Evolutionary conservation across 1,284 basidiomycete genomes (phyloP).

Genomic region (Leccinum proliferum): DNA sequence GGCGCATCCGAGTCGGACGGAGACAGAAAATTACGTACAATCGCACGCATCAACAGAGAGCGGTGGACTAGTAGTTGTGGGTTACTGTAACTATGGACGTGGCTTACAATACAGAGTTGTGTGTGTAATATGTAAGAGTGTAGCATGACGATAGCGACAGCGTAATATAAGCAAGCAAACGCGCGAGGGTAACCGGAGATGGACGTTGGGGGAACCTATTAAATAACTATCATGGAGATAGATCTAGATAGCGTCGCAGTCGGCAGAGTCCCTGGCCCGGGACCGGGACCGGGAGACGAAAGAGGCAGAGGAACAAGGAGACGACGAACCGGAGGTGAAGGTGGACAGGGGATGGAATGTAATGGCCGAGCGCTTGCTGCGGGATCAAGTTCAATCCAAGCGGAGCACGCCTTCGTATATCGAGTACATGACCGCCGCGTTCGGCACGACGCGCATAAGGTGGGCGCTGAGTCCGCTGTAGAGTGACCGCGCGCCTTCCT

Average conservation of each 20-base stretch:
- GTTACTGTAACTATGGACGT: slow-evolving; percentile 16
- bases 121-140: neutral
- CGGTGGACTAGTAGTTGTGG: slow-evolving; percentile 20
- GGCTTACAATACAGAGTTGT: slow-evolving; percentile 19
- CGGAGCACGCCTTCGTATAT: slow-evolving; percentile 74
- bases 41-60: neutral
- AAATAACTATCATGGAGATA: slow-evolving; percentile 9
- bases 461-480: slow-evolving; percentile 96
- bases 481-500: slow-evolving; percentile 83
- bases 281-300: neutral
- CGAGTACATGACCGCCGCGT: slow-evolving; percentile 94
- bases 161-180: slow-evolving; percentile 10
- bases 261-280: neutral
- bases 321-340: neutral
- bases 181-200: slow-evolving; percentile 7
- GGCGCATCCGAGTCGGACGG: neutral
- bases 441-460: slow-evolving; percentile 94
- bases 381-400: slow-evolving; percentile 36
- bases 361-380: neutral
- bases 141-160: slow-evolving; percentile 9
- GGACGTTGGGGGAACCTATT: slow-evolving; percentile 8
- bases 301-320: neutral
- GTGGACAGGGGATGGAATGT: neutral
- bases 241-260: slow-evolving; percentile 14
- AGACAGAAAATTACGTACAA: neutral